Percentiles rank a stretch among this genome's conserved stretches.
These are phyloP conservation scores for Elaeis guineensis DNA, from an alignment of 176 grass and related monocot genomes.

Conservation along the genomic window DNA sequence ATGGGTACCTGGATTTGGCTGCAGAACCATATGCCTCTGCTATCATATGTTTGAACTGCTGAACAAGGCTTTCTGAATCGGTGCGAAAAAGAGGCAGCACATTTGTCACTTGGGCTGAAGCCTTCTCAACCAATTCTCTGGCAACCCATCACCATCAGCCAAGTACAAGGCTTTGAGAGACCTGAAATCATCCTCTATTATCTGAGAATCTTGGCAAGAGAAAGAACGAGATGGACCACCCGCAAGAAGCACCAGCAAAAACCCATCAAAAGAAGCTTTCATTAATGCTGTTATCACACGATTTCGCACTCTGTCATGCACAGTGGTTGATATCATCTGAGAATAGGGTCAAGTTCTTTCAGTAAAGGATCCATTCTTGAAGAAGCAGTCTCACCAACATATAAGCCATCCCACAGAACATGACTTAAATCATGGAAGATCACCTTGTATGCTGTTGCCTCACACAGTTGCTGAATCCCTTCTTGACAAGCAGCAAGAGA, in stretches of 20 bases:
- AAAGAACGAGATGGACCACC: constrained; percentile 81
- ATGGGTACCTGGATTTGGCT: constrained; percentile 42
- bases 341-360: constrained; percentile 71
- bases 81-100: constrained; percentile 60
- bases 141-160: constrained; percentile 88
- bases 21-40: constrained; percentile 34
- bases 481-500: constrained; percentile 72
- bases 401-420: constrained; percentile 74
- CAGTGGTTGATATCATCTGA: constrained; percentile 71
- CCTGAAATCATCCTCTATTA: constrained; percentile 79
- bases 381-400: constrained; percentile 50
- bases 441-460: constrained; percentile 89
- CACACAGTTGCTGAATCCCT: constrained; percentile 74
- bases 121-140: constrained; percentile 90
- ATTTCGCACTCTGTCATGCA: constrained; percentile 84
- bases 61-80: constrained; percentile 67
- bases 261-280: constrained; percentile 90
- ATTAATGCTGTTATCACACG: constrained; percentile 83
- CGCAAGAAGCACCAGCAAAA: constrained; percentile 84
- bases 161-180: constrained; percentile 70
- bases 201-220: constrained; percentile 49
- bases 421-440: constrained; percentile 76
- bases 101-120: constrained; percentile 81
- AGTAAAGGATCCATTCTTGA: constrained; percentile 61
- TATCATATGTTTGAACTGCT: constrained; percentile 66